phyloP scores from a whole-genome alignment of 768 basidiomycete genomes.

The Cystofilobasidium capitatum region DNA sequence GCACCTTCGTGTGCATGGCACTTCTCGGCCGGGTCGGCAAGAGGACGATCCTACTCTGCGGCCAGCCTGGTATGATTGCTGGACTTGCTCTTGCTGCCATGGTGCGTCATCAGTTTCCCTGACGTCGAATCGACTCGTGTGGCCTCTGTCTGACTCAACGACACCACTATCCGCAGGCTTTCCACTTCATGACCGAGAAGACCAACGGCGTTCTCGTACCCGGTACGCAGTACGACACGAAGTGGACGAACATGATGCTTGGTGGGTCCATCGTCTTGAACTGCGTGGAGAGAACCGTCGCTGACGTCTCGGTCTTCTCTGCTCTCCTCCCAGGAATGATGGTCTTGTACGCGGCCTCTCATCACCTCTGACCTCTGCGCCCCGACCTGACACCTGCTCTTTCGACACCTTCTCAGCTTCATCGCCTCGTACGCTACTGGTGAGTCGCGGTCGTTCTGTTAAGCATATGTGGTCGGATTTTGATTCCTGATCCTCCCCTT shows the following conservation, averaged over 20 bases:
- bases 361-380: no score
- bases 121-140: no score
- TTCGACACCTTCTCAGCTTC: no score
- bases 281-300: no score
- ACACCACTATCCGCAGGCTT: not conserved
- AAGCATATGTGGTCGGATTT: no score
- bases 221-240: not conserved
- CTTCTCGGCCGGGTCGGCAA: not conserved
- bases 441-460: no score
- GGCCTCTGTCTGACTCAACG: no score
- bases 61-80: not conserved
- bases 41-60: not conserved
- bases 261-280: no score
- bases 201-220: not conserved
- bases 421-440: no score
- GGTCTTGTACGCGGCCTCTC: not conserved
- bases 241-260: not conserved
- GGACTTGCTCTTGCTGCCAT: not conserved
- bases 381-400: no score
- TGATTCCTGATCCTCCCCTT: not conserved
- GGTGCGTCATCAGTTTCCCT: not conserved
- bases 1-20: not conserved
- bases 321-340: no score
- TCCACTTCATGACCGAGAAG: constrained; percentile 1
- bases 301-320: no score